phyloP scores from a whole-genome alignment of 768 basidiomycete genomes.

The Lentinula sp. region DNA sequence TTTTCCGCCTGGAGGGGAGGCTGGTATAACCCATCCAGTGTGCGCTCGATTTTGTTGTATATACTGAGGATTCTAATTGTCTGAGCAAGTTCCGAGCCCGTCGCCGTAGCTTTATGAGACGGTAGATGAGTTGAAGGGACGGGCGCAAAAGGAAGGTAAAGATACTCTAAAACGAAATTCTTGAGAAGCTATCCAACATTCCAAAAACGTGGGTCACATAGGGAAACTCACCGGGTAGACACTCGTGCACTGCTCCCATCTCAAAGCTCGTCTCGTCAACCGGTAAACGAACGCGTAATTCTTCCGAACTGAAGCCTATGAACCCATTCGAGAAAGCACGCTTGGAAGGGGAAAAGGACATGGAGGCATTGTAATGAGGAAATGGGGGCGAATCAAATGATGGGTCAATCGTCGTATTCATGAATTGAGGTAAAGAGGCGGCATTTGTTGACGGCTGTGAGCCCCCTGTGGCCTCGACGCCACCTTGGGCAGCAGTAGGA shows the following conservation, averaged over 20 bases:
- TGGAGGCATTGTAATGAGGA: constrained; percentile 11
- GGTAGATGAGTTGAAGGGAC: constrained; percentile 37
- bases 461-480: neutral
- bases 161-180: constrained; percentile 44
- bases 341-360: constrained; percentile 1
- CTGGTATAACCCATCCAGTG: constrained; percentile 49
- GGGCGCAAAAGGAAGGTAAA: constrained; percentile 56
- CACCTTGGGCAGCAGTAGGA: neutral
- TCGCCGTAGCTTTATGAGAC: neutral
- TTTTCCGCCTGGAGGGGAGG: constrained; percentile 11
- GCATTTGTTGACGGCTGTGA: neutral
- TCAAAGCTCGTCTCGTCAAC: constrained; percentile 81
- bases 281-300: constrained; percentile 63
- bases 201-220: neutral
- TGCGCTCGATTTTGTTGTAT: constrained; percentile 53
- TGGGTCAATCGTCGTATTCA: too few relatives aligned
- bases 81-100: constrained; percentile 65
- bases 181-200: constrained; percentile 5
- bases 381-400: neutral
- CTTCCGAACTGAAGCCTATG: constrained; percentile 23
- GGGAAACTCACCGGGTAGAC: constrained; percentile 34
- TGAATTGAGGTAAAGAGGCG: neutral
- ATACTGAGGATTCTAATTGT: constrained; percentile 65
- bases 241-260: constrained; percentile 49
- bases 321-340: constrained; percentile 6